Conservation (phyloP, 192 early-diverging fungal species). For the Spizellomyces sp. region DNA sequence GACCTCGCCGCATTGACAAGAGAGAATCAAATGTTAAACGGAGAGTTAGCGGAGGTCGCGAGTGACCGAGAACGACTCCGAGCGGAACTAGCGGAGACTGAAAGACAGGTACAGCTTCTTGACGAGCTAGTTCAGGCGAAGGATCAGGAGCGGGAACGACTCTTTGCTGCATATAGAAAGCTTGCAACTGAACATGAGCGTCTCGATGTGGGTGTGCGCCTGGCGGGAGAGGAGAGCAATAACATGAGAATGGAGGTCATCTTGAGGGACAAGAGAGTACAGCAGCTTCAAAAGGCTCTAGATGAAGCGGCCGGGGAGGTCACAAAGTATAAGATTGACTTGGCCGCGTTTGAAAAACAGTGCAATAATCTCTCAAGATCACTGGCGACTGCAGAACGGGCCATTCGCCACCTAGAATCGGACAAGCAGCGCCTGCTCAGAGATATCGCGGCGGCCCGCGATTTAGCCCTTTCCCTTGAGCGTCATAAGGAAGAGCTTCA, state of each 20-base stretch:
- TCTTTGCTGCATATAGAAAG: constrained; percentile 50
- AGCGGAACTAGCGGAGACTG: constrained; percentile 46
- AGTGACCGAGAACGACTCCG: constrained; percentile 37
- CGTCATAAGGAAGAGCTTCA: no score
- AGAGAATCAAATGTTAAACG: constrained; percentile 52
- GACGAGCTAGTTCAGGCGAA: constrained; percentile 48
- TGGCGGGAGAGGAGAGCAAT: constrained; percentile 18
- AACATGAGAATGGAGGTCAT: constrained; percentile 52
- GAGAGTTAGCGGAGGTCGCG: constrained; percentile 31
- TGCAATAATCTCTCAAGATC: constrained; percentile 44
- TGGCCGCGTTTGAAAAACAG: constrained; percentile 49
- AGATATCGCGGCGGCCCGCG: constrained; percentile 38
- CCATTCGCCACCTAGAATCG: constrained; percentile 40
- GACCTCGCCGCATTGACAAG: constrained; percentile 50
- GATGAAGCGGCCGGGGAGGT: constrained; percentile 39
- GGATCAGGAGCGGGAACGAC: constrained; percentile 51
- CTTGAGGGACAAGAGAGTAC: constrained; percentile 50
- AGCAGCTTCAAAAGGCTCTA: constrained; percentile 42
- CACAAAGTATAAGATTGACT: constrained; percentile 43
- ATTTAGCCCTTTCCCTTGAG: constrained; percentile 4
- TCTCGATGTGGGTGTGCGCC: constrained; percentile 12
- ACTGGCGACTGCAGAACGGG: constrained; percentile 25
- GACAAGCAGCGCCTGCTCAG: constrained; percentile 45
- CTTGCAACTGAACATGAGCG: constrained; percentile 49
- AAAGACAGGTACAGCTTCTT: constrained; percentile 46